These are phyloP conservation scores for Aureobasidium mangrovei DNA, from an alignment of 2,329 filamentous ascomycete genomes.

Conservation along the genomic window DNA sequence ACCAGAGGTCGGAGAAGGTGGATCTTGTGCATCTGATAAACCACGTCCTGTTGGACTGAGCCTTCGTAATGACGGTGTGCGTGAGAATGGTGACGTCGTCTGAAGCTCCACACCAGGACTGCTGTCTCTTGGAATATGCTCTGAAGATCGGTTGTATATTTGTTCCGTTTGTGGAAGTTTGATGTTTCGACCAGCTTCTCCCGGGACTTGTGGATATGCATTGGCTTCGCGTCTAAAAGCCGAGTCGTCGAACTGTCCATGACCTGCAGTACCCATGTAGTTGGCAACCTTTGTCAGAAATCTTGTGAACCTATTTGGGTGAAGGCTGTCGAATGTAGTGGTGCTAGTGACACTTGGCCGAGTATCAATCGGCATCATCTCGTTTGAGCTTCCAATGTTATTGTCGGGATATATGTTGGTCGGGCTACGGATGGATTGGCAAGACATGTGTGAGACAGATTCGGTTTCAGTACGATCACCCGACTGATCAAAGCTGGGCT, in stretches of 20 bases:
- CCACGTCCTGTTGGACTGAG: constrained; percentile 14
- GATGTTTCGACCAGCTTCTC: constrained; percentile 41
- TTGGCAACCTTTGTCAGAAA: constrained; percentile 31
- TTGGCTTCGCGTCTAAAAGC: constrained; percentile 40
- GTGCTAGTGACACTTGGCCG: not conserved
- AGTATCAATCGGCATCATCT: not conserved
- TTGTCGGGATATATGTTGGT: not conserved
- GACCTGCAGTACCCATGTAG: constrained; percentile 10
- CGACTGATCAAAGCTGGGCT: not conserved
- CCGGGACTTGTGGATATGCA: constrained; percentile 50
- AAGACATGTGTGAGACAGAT: not conserved
- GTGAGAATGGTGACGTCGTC: constrained; percentile 1
- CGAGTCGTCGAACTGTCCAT: constrained; percentile 37
- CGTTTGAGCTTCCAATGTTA: not conserved
- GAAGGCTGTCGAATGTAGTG: constrained; percentile 21
- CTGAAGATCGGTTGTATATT: constrained; percentile 31
- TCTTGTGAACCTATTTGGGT: constrained; percentile 39
- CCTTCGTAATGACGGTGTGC: not conserved
- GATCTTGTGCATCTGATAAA: constrained; percentile 16
- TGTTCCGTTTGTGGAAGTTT: constrained; percentile 32
- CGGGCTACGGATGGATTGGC: not conserved
- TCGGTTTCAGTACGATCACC: not conserved
- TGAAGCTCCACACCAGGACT: constrained; percentile 30
- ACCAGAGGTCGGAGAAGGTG: not conserved
- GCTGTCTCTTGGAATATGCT: constrained; percentile 29